These are phyloP conservation scores for Coemansia nantahalensis DNA, from an alignment of 192 early-diverging fungal genomes.

Conservation along the genomic window DNA sequence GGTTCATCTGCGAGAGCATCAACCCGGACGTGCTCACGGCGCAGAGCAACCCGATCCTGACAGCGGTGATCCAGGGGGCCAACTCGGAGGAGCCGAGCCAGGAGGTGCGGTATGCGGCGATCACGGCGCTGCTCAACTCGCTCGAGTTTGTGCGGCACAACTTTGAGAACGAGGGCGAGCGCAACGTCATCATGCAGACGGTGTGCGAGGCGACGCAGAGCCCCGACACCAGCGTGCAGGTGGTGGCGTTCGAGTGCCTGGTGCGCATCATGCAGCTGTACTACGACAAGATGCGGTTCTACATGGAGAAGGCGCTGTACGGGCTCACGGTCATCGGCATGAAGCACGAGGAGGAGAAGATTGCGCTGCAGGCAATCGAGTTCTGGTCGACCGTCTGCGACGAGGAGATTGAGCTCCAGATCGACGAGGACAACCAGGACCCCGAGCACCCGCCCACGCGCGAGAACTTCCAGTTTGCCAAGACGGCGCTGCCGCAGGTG, in stretches of 20 bases:
- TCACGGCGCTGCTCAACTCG: slow-evolving; percentile 90
- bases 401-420: slow-evolving; percentile 77
- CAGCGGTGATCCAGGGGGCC: slow-evolving; percentile 94
- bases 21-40: slow-evolving; percentile 74
- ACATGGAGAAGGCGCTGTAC: slow-evolving; percentile 96
- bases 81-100: slow-evolving; percentile 86
- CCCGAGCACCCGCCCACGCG: slow-evolving; percentile 52
- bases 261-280: slow-evolving; percentile 97
- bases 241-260: slow-evolving; percentile 91
- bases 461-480: slow-evolving; percentile 73
- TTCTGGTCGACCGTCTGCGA: slow-evolving; percentile 99
- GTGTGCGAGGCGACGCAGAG: slow-evolving; percentile 96
- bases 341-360: slow-evolving; percentile 82
- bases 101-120: slow-evolving; percentile 84
- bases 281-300: slow-evolving; percentile 94
- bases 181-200: slow-evolving; percentile 98
- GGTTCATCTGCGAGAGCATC: slow-evolving; percentile 90
- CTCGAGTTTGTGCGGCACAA: slow-evolving; percentile 93
- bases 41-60: slow-evolving; percentile 89
- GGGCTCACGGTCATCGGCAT: slow-evolving; percentile 91
- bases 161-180: slow-evolving; percentile 91
- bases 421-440: slow-evolving; percentile 57
- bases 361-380: slow-evolving; percentile 96
- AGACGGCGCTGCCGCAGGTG: slow-evolving; percentile 72
- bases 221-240: slow-evolving; percentile 69